Base-by-base conservation (phyloP, 2,329 filamentous ascomycete genomes). In the Ophiostoma novo-ulmi region DNA sequence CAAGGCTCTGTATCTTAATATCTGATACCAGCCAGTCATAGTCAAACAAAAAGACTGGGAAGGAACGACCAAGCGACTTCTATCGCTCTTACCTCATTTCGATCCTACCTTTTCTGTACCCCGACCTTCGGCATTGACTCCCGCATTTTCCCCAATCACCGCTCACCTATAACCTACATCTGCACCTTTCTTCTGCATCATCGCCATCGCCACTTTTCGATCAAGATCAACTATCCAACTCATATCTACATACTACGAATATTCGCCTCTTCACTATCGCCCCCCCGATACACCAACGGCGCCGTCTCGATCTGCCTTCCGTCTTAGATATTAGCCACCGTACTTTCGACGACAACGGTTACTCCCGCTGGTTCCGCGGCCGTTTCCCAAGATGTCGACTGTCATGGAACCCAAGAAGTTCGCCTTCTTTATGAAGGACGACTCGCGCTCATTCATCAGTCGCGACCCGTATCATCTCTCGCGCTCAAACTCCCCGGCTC, bases 331-430 rank as follows among this genome's bases (percentile, higher is more conserved):
- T 39, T 67, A 38, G 66, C 70, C 70, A 52, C 44, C 67, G n/a
- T 20, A 14, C 39, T 39, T 44, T 52, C 35, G 44, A 48, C 63
- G 63, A 65, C 63, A 65, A 22, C 63, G 63, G 63, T 22, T 38
- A 44, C 52, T 52, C 64, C 48, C 67, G 63, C 48, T 26, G 44
- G 41, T 65, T 58, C 55, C 31, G 8, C 65, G 10, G 22, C 64
- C 36, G 67, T 67, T 36, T 52, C 22, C 14, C 68, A 36, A 68
- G 20, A 69, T 71, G 64, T 69, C 67, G 26, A 70, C 70, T 65
- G 67, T 72, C 14, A 74, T 75, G 75, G 74, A 75, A 36, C 71
- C 72, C 20, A 75, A 73, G 67, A 75, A 73, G 65, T 66, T 73
- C 41, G 70, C 70, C 67, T 75, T 74, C 66, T 55, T 74, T 3